phyloP scores from a whole-genome alignment of 805 yeast genomes.

The Candida piceae region DNA sequence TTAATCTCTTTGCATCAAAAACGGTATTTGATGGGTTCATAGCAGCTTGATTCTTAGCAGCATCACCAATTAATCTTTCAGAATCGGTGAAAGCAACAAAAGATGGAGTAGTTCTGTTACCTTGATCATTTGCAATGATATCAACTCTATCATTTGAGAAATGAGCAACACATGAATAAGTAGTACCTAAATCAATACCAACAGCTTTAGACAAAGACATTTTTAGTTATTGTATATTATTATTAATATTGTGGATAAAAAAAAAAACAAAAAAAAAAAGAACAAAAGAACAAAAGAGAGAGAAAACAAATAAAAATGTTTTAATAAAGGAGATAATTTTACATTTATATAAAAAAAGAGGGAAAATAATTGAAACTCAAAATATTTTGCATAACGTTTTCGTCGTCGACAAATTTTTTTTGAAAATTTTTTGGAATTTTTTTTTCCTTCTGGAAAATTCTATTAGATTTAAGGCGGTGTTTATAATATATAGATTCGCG shows the following conservation, averaged over 20 bases:
- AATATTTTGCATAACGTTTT: no score
- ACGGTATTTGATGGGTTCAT: constrained; percentile 74
- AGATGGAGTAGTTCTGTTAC: constrained; percentile 97
- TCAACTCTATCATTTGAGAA: constrained; percentile 88
- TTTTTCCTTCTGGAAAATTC: no score
- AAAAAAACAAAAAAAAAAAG: neutral
- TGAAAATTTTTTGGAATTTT: no score
- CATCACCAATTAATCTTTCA: constrained; percentile 85
- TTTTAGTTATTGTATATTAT: no score
- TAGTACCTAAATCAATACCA: constrained; percentile 81
- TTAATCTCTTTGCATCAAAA: constrained; percentile 76
- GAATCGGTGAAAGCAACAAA: constrained; percentile 91
- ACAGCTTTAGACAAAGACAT: constrained; percentile 44
- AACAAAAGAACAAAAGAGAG: neutral
- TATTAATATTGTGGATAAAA: no score
- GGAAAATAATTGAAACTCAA: no score
- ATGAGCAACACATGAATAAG: constrained; percentile 94
- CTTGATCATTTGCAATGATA: constrained; percentile 96
- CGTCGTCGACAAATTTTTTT: no score
- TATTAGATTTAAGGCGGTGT: no score
- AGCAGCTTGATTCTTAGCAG: constrained; percentile 74
- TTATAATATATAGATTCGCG: no score
- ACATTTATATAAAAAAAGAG: neutral
- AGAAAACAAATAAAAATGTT: no score
- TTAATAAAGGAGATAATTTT: neutral